Conservation (phyloP, 2,329 filamentous ascomycete genomes). For the Karstenula rhodostoma region DNA sequence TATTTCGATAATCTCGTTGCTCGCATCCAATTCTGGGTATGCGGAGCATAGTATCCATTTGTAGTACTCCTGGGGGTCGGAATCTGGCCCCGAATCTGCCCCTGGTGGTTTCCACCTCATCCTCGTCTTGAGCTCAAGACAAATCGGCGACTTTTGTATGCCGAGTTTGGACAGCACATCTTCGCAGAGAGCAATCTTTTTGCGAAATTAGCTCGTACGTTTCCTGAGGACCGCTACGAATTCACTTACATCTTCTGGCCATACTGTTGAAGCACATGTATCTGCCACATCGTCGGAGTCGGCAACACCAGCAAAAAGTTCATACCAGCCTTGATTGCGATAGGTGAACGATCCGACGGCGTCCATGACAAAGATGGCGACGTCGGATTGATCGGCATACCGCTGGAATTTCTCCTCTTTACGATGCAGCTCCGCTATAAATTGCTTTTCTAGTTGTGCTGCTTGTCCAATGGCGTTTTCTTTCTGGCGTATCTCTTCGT, state of each 20-base stretch:
- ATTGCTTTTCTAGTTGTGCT: conserved; percentile 37
- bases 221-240: neutral
- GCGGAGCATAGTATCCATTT: conserved; percentile 44
- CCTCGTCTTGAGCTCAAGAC: conserved; percentile 50
- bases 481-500: conserved; percentile 49
- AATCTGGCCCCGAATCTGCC: conserved; percentile 19
- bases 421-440: conserved; percentile 40
- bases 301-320: conserved; percentile 36
- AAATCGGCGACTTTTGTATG: conserved; percentile 38
- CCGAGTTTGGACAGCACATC: conserved; percentile 35
- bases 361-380: conserved; percentile 50
- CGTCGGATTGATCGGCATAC: conserved; percentile 45
- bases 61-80: conserved; percentile 24
- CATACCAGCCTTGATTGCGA: conserved; percentile 51
- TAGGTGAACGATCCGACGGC: conserved; percentile 45
- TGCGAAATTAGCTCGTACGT: neutral
- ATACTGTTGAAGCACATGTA: conserved; percentile 29
- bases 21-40: conserved; percentile 34
- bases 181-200: conserved; percentile 28
- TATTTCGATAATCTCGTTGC: conserved; percentile 38
- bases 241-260: conserved; percentile 38
- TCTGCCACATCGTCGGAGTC: conserved; percentile 25
- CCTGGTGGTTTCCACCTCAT: conserved; percentile 43
- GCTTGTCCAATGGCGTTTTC: conserved; percentile 41
- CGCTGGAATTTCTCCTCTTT: conserved; percentile 41